Percentiles rank a stretch among this genome's conserved stretches.
These are phyloP conservation scores for Aspergillus ustus DNA, from an alignment of 2,329 filamentous ascomycete genomes.

Conservation along the genomic window DNA sequence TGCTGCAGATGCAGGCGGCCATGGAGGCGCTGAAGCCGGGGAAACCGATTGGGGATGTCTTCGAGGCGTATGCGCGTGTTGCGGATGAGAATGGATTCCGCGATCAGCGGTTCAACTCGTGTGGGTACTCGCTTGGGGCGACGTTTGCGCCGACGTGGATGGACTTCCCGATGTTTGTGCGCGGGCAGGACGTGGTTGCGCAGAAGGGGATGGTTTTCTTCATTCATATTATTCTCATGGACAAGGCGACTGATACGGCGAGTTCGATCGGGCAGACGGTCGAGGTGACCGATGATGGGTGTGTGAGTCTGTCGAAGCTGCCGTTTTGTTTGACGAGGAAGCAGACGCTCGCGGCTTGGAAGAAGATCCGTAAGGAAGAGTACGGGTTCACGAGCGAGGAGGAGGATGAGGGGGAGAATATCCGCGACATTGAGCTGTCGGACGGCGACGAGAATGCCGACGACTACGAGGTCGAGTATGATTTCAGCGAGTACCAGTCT, in stretches of 20 bases:
- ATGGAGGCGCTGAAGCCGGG: conserved; percentile 35
- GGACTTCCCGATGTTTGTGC: conserved; percentile 29
- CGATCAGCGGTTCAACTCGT: conserved; percentile 36
- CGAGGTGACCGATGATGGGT: conserved; percentile 36
- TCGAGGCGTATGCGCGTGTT: conserved; percentile 35
- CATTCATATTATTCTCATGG: conserved; percentile 43
- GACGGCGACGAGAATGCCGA: conserved; percentile 38
- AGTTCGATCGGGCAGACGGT: conserved; percentile 37
- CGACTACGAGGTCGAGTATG: conserved; percentile 42
- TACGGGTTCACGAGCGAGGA: conserved; percentile 39
- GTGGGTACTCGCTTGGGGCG: conserved; percentile 36
- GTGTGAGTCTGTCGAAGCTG: conserved; percentile 38
- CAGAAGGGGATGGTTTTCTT: conserved; percentile 40
- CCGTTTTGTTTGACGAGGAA: conserved; percentile 38
- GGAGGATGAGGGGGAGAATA: conserved; percentile 39
- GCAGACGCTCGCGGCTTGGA: conserved; percentile 42
- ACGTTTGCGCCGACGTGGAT: conserved; percentile 33
- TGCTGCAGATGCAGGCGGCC: conserved; percentile 34
- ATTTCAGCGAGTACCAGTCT: conserved; percentile 37
- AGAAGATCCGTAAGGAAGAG: conserved; percentile 39
- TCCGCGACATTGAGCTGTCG: conserved; percentile 39
- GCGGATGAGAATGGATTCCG: conserved; percentile 37
- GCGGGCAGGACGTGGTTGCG: conserved; percentile 24
- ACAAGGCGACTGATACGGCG: conserved; percentile 40
- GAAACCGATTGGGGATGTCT: conserved; percentile 33